Percentiles rank a stretch among this genome's conserved stretches.
phyloP scores from a whole-genome alignment of 1,284 basidiomycete genomes.

The Coniferiporia sulphurascens region DNA sequence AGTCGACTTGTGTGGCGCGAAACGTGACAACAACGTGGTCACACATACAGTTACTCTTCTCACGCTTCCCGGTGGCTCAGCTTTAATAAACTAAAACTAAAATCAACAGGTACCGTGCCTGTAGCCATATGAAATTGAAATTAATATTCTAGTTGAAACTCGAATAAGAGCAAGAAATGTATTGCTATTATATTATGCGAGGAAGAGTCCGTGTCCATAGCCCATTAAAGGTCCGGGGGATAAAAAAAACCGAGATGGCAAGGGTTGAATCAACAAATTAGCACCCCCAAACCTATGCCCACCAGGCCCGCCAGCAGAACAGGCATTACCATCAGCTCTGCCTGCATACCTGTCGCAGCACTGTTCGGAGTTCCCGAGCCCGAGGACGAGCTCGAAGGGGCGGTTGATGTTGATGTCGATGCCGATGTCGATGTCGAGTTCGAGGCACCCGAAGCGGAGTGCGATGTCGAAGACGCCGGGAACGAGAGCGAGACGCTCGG shows the following conservation, averaged over 20 bases:
- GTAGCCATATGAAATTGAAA: too few species aligned
- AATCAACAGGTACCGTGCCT: too few species aligned
- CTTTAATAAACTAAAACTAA: too few species aligned
- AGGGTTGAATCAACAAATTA: neutral
- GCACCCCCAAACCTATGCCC: neutral
- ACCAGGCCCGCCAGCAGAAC: neutral
- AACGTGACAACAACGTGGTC: neutral
- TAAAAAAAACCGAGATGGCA: neutral
- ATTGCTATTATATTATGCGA: too few species aligned
- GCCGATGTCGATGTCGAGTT: neutral
- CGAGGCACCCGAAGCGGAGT: neutral
- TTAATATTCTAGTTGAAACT: too few species aligned
- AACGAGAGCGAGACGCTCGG: conserved; percentile 29
- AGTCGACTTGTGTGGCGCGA: neutral
- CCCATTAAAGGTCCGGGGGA: too few species aligned
- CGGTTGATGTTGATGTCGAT: conserved; percentile 1
- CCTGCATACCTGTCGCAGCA: neutral
- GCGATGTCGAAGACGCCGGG: conserved; percentile 18
- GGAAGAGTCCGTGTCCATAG: too few species aligned
- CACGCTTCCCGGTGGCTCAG: neutral
- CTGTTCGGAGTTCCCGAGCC: neutral
- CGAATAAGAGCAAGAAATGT: too few species aligned
- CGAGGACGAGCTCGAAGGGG: neutral
- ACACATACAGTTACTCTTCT: neutral
- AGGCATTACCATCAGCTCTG: neutral